phyloP scores from a whole-genome alignment of 306 rosid genomes.

The Prinsepia uniflora region DNA sequence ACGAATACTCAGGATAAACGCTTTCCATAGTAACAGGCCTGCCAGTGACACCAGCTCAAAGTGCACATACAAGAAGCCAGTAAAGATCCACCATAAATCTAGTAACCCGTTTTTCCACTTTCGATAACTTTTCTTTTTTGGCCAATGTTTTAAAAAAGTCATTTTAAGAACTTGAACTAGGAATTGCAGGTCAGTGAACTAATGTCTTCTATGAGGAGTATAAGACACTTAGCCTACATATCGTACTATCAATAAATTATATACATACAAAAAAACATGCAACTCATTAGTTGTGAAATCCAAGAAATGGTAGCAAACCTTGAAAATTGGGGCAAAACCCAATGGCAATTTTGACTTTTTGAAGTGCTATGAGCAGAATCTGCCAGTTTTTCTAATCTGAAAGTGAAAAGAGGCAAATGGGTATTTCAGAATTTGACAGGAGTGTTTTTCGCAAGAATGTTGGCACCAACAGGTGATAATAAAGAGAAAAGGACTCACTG shows the following conservation, averaged over 20 bases:
- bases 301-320: conserved; percentile 34
- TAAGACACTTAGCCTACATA: conserved; percentile 21
- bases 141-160: too few species aligned
- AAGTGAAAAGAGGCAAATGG: conserved; percentile 21
- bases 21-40: background rate
- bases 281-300: background rate
- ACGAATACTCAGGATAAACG: background rate
- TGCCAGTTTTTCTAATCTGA: conserved; percentile 33
- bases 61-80: background rate
- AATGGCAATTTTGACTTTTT: conserved; percentile 9
- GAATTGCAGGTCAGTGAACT: background rate
- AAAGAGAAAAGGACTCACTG: conserved; percentile 7
- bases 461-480: conserved; percentile 9
- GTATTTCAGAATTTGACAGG: conserved; percentile 7
- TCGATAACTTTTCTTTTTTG: too few species aligned
- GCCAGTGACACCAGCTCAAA: background rate
- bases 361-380: conserved; percentile 24
- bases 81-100: background rate
- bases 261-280: background rate
- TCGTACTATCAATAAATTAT: background rate
- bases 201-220: conserved; percentile 17
- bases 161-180: background rate
- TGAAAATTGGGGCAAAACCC: conserved; percentile 41
- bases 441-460: background rate
- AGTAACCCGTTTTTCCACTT: background rate